phyloP scores from a whole-genome alignment of 176 grass and related monocot species.

The Ananas comosus region DNA sequence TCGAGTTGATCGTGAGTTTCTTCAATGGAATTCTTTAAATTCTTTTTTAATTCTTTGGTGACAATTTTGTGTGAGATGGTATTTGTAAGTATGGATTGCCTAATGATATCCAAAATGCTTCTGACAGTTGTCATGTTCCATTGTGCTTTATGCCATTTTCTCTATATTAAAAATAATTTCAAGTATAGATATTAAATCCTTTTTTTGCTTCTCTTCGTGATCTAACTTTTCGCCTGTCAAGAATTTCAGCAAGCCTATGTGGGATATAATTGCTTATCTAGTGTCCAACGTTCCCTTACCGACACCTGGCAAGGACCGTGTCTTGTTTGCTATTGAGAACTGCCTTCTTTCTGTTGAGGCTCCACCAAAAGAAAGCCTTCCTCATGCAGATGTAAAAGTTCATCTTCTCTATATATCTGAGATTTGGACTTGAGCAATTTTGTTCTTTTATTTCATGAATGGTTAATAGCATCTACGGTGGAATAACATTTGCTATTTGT shows the following conservation, averaged over 20 bases:
- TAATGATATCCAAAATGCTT: no score
- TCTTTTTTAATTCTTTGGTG: no score
- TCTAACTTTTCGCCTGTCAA: neutral
- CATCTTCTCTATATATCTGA: slow-evolving; percentile 4
- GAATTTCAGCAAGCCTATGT: slow-evolving; percentile 77
- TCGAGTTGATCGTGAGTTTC: no score
- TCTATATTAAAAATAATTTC: no score
- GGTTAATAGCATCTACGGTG: neutral
- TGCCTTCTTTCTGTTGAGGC: slow-evolving; percentile 72
- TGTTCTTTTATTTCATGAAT: slow-evolving; percentile 14
- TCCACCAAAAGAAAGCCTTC: slow-evolving; percentile 88
- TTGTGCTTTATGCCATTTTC: no score
- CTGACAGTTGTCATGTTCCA: no score
- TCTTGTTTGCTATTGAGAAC: slow-evolving; percentile 93
- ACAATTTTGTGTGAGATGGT: no score
- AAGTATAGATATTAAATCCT: no score
- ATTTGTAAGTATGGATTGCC: no score
- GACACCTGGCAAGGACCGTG: slow-evolving; percentile 82
- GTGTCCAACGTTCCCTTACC: slow-evolving; percentile 97
- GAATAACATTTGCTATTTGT: neutral
- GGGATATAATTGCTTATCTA: slow-evolving; percentile 84
- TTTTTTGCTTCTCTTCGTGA: neutral
- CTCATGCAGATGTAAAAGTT: slow-evolving; percentile 80
- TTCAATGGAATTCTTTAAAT: no score
- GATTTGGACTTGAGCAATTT: slow-evolving; percentile 12